Conservation (phyloP, 129 eudicot species). For the Helianthus tuberosus region DNA sequence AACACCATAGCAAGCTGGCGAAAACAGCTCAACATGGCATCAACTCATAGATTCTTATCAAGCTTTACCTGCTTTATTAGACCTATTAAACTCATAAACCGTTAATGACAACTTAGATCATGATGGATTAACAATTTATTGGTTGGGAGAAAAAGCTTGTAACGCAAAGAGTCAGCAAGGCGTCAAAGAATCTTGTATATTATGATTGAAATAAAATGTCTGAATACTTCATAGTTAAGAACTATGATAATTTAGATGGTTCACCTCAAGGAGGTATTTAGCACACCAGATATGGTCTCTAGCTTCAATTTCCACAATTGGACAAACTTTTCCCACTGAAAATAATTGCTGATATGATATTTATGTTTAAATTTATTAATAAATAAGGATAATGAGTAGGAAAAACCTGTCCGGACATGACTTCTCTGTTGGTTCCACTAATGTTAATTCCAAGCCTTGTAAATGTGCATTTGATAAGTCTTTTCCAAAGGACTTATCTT, state of each 20-base stretch:
- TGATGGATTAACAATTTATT: too few relatives aligned
- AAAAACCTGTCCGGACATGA: too few relatives aligned
- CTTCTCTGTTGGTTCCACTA: too few relatives aligned
- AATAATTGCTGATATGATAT: not conserved
- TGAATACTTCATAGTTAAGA: not conserved
- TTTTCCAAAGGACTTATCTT: too few relatives aligned
- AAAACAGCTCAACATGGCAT: not conserved
- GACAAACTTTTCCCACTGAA: conserved; percentile 99
- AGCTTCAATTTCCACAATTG: conserved; percentile 93
- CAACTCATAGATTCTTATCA: not conserved
- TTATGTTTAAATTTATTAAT: not conserved
- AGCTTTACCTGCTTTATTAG: not conserved
- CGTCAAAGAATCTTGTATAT: not conserved
- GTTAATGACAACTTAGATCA: too few relatives aligned
- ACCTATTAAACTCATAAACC: not conserved
- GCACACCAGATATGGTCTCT: too few relatives aligned
- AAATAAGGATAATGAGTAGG: too few relatives aligned
- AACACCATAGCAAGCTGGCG: conserved; percentile 74
- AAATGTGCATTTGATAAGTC: too few relatives aligned
- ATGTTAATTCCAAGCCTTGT: too few relatives aligned
- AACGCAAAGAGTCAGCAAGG: too few relatives aligned
- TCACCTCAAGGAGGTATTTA: conserved; percentile 97
- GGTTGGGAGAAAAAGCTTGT: too few relatives aligned
- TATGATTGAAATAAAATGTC: not conserved
- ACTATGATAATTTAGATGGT: not conserved